Base-by-base conservation (phyloP, 495 filamentous ascomycete genomes). In the Penicillium steckii region DNA sequence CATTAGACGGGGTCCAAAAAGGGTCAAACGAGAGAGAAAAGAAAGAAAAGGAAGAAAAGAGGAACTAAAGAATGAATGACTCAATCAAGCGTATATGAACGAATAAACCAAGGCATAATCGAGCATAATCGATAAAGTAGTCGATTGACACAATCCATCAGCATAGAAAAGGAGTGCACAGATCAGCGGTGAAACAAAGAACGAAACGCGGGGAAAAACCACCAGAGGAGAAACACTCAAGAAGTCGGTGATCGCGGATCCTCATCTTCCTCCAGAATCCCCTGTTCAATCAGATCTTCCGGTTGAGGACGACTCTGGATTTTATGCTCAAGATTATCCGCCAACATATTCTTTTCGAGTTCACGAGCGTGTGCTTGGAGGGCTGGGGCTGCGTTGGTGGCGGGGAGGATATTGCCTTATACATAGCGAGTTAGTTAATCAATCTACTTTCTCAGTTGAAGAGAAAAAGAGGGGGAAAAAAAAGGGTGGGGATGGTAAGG, bases 321-420 rank as follows among this genome's bases (percentile, higher is more conserved):
- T 66, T 89, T 89, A 60, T 91, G 88, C 67, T 96, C 91, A 30
- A 96, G 72, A 26, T 79, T 86, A 65, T 96, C 87, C 44, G 82
- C 85, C 17, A 87, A 83, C 91, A 96, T 95, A 62, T 91, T 83
- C 60, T 81, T 87, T 67, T 89, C 85, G 45, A 96, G 81, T 69
- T 94, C 87, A 48, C 78, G 84, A 72, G 91, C 89, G 50, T 90
- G 78, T 27, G 85, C 89, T 57, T 86, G 85, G 30, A 96, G 69
- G 0, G 84, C 78, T 0, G 91, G 90, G 0, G 90, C 89, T 7
- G 87, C 85, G 54, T 81, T 83, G 3, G 64, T 44, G 15, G 66
- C 53, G 32, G 87, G 89, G 49, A 96, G 85, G 65, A 96, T 96
- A 62, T 95, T 92, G 53, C 82, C 89, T 87, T 54, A 37, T 25